These are phyloP conservation scores for Saitoella complicata DNA, from an alignment of 805 yeast species.

Conservation along the genomic window DNA sequence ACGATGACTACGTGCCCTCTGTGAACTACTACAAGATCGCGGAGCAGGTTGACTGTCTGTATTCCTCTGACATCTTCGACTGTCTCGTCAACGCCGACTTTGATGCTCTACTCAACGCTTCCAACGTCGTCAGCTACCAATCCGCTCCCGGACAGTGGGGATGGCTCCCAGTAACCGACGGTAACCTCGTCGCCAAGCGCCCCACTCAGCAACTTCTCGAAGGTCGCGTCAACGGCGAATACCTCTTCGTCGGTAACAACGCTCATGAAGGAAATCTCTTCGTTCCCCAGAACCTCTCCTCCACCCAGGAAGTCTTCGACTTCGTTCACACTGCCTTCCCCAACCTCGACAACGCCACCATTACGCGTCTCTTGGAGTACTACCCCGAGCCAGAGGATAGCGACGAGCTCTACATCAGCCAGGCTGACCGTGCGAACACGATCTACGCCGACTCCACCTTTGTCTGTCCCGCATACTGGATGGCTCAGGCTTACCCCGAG, in stretches of 20 bases:
- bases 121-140: constrained; percentile 2
- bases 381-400: too few species aligned
- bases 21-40: constrained; percentile 6
- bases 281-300: not conserved
- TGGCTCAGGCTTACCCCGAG: too few species aligned
- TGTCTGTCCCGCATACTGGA: too few species aligned
- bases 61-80: not conserved
- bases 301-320: too few species aligned
- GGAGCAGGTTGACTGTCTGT: constrained; percentile 5
- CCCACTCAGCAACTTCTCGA: constrained; percentile 8
- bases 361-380: too few species aligned
- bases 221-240: constrained; percentile 2
- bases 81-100: constrained; percentile 6
- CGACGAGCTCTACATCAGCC: too few species aligned
- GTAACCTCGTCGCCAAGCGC: constrained; percentile 6
- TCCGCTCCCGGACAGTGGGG: constrained; percentile 8
- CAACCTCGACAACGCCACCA: too few species aligned
- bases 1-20: constrained; percentile 1
- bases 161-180: constrained; percentile 12
- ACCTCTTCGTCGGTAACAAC: not conserved
- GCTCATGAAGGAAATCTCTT: constrained; percentile 12
- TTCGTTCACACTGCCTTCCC: too few species aligned
- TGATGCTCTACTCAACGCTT: constrained; percentile 4
- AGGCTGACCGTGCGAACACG: too few species aligned
- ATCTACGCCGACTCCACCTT: too few species aligned